Evolutionary conservation across 116 monocot species (phyloP), one percentile per base, ranked within the genome.

Genomic region (Papilionanthe hybrid): DNA sequence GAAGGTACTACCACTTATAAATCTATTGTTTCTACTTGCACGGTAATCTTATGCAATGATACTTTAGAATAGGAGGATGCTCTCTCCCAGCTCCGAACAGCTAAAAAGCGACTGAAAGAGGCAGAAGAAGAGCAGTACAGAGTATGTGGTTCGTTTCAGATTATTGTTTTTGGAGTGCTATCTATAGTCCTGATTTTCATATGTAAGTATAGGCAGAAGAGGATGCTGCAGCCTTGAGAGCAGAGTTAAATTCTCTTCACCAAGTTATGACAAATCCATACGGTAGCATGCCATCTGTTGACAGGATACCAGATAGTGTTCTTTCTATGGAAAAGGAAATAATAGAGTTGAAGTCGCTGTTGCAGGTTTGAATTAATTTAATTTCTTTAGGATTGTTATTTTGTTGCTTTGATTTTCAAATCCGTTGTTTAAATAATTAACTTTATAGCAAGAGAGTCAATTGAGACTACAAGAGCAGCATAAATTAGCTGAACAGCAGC

Each of bases 81-180:
- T 82, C 83, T 90, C 20, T 83, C 91, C 29, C 99, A 99, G 86
- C 86, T 95, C 72, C 83, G 99, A 57, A 86, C 89, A 48, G 78
- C 87, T 41, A 95, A 90, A 81, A 95, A 87, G 68, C 91, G 95
- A 18, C 53, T 95, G 17, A 95, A 93, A 85, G 95, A 93, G 84
- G 99, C 99, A 77, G 99, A 99, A 86, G 99, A 99, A 42, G 99
- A 99, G 42, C 99, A 99, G 81, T 99, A 95, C 83, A 86, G 89
- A 84, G 95, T 95, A 88, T 79, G 84, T 77, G 45, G 67, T 72
- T 63, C 9, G 44, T 72, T 69, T 41, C 18, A 50, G 65, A 5
- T n/a, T 25, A 23, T 50, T 56, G 22, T 56, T 42, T 73, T 86
- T 37, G 20, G 23, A 44, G 11, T 78, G 30, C 47, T 77, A 11